Conservation (phyloP, 2,329 filamentous ascomycete species). For the Botrytis fragariae region DNA sequence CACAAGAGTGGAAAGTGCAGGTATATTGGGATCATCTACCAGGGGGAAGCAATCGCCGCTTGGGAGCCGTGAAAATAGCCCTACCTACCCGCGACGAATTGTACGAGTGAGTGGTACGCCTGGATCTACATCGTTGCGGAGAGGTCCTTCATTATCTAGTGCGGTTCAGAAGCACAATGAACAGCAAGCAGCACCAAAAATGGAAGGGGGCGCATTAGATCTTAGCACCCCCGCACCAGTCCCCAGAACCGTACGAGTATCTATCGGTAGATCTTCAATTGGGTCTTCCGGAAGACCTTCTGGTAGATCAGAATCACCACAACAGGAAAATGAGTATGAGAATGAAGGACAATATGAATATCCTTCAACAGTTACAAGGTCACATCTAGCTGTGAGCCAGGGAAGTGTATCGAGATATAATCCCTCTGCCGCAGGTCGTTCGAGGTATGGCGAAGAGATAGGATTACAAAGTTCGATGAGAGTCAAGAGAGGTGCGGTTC, state of each 20-base stretch:
- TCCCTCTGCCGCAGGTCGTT: constrained; percentile 49
- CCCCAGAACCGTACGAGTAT: constrained; percentile 34
- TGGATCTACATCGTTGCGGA: constrained; percentile 31
- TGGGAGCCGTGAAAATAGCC: constrained; percentile 30
- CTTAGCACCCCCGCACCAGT: constrained; percentile 37
- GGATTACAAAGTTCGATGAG: constrained; percentile 72
- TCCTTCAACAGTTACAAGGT: constrained; percentile 49
- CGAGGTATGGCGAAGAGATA: constrained; percentile 59
- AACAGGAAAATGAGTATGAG: constrained; percentile 29
- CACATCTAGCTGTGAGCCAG: constrained; percentile 47
- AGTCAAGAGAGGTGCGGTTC: constrained; percentile 65
- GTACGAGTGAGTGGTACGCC: constrained; percentile 39
- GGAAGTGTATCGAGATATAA: constrained; percentile 53
- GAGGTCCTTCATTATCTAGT: constrained; percentile 34
- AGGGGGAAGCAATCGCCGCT: constrained; percentile 23
- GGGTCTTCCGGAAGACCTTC: constrained; percentile 35
- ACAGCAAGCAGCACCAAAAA: constrained; percentile 26
- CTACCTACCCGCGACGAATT: constrained; percentile 33
- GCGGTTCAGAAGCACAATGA: constrained; percentile 30
- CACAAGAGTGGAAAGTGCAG: constrained; percentile 25
- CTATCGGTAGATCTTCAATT: constrained; percentile 31
- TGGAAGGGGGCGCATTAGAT: constrained; percentile 34
- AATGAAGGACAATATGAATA: constrained; percentile 32
- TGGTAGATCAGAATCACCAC: constrained; percentile 29
- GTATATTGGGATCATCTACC: constrained; percentile 8